A percentile compares a stretch with the other conserved stretches of the same genome.
Conservation (phyloP, 306 rosid species). For the Ormosia semicastrata region DNA sequence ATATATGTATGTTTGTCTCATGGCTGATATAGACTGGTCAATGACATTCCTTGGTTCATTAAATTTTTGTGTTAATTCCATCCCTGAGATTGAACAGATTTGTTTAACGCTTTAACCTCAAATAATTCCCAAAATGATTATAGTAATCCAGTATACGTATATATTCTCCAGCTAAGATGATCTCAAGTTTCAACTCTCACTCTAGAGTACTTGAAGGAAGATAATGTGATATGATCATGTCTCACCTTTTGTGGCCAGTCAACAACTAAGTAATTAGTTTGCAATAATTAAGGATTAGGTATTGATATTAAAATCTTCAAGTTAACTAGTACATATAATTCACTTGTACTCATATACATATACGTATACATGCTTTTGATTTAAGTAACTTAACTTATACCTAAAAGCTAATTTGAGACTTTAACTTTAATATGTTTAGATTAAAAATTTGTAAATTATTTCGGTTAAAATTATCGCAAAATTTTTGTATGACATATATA, state of each 20-base stretch:
- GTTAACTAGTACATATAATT: too few species aligned
- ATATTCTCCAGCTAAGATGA: not conserved
- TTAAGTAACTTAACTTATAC: too few species aligned
- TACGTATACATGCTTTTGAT: too few species aligned
- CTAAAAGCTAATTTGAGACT: too few species aligned
- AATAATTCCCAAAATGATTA: slow-evolving; percentile 22
- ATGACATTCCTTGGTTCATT: slow-evolving; percentile 31
- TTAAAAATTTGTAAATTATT: too few species aligned
- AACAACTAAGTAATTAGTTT: not conserved
- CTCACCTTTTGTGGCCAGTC: not conserved
- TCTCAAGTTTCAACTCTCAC: not conserved
- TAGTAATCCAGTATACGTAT: not conserved
- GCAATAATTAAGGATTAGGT: not conserved
- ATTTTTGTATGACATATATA: too few species aligned
- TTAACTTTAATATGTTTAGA: too few species aligned
- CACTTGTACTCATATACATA: too few species aligned
- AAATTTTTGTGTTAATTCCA: slow-evolving; percentile 10
- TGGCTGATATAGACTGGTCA: slow-evolving; percentile 34
- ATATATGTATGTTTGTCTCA: slow-evolving; percentile 10
- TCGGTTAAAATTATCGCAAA: too few species aligned
- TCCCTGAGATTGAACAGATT: slow-evolving; percentile 17
- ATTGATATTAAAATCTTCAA: not conserved
- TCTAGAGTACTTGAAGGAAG: too few species aligned
- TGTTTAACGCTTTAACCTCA: slow-evolving; percentile 31
- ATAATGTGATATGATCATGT: too few species aligned